Evolutionary conservation across 257 asterid genomes (phyloP).

Genomic region (Nemophila menziesii): DNA sequence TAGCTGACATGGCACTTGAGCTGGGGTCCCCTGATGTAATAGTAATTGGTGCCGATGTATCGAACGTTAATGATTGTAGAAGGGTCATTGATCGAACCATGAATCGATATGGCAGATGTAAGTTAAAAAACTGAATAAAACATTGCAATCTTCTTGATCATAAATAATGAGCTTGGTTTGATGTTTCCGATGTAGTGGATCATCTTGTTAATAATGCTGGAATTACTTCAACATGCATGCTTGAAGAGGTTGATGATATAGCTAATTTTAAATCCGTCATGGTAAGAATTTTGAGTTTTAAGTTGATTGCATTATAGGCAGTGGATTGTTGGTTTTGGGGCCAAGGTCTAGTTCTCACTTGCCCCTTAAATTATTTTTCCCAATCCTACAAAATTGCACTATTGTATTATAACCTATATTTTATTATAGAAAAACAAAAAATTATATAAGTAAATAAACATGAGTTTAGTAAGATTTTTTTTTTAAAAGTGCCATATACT

Average conservation of each 20-base stretch:
- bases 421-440: no score
- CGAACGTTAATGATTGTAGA: constrained; percentile 41
- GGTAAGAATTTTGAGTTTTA: no score
- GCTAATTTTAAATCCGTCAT: constrained; percentile 34
- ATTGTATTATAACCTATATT: no score
- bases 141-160: background rate
- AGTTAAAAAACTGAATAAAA: background rate
- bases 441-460: no score
- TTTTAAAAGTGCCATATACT: no score
- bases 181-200: constrained; percentile 31
- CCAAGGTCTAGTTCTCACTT: no score
- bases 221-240: constrained; percentile 31
- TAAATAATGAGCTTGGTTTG: no score
- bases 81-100: constrained; percentile 45
- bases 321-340: no score
- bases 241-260: constrained; percentile 48
- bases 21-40: constrained; percentile 57
- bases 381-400: no score
- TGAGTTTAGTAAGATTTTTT: no score
- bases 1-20: constrained; percentile 38
- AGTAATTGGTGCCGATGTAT: constrained; percentile 42
- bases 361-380: no score
- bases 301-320: no score
- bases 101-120: constrained; percentile 49
- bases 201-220: constrained; percentile 73